Evolutionary conservation across 208 protist species (phyloP).

Genomic region (Phytomonas serpens): DNA sequence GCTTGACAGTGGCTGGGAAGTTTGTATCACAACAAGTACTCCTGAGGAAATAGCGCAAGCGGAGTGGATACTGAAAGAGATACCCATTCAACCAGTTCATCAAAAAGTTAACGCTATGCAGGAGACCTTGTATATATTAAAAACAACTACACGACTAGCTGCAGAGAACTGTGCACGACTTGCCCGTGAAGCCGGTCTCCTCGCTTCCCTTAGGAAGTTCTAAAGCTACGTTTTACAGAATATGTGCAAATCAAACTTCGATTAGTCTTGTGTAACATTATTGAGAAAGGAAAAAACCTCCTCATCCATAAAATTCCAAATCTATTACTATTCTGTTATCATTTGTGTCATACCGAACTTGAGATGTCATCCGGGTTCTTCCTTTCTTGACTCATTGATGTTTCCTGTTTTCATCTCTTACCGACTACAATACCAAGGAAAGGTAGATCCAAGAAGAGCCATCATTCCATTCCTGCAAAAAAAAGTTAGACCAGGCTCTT

Average conservation of each 20-base stretch:
- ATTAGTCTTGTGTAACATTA: too few species aligned
- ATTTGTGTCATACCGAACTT: too few species aligned
- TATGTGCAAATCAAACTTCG: too few species aligned
- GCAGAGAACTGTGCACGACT: constrained; percentile 21
- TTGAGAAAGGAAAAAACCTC: too few species aligned
- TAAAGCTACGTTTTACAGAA: too few species aligned
- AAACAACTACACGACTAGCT: constrained; percentile 17
- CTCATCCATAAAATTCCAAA: too few species aligned
- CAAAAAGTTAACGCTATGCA: neutral
- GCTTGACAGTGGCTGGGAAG: neutral
- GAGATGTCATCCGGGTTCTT: too few species aligned
- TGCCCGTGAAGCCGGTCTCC: neutral
- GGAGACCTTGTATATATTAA: neutral
- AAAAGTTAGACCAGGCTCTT: too few species aligned
- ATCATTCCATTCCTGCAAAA: too few species aligned
- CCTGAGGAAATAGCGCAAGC: neutral
- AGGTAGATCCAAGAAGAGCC: too few species aligned
- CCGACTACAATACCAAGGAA: neutral
- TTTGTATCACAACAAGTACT: neutral
- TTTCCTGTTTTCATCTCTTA: neutral
- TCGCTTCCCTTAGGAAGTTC: neutral
- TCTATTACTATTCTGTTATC: too few species aligned
- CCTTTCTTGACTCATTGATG: neutral
- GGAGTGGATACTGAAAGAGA: neutral
- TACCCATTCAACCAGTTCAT: neutral